A percentile compares a stretch with the other conserved stretches of the same genome.
These are phyloP conservation scores for Inga laurina DNA, from an alignment of 306 rosid genomes.

Conservation along the genomic window DNA sequence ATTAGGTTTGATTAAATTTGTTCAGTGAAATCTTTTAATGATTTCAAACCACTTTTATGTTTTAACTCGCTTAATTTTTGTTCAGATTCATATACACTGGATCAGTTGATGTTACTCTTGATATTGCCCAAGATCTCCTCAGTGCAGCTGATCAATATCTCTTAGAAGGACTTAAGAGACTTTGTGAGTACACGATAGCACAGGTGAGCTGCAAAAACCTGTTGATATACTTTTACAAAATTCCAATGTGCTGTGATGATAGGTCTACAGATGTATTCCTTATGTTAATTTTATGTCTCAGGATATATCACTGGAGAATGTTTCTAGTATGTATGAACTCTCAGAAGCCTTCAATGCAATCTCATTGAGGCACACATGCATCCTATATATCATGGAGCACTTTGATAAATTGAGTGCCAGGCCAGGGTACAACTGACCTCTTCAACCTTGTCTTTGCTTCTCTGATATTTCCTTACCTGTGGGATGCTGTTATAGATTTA, in stretches of 20 bases:
- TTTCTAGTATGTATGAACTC: constrained; percentile 94
- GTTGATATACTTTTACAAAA: not conserved
- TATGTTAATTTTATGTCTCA: constrained; percentile 38
- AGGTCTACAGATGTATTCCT: constrained; percentile 22
- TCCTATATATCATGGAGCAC: constrained; percentile 86
- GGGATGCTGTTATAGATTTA: not conserved
- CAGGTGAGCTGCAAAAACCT: constrained; percentile 60
- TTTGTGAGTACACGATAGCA: constrained; percentile 89
- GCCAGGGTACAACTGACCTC: constrained; percentile 76
- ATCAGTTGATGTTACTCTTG: constrained; percentile 78
- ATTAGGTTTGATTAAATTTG: constrained; percentile 16
- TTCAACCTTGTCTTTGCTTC: constrained; percentile 6
- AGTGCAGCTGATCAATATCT: constrained; percentile 99
- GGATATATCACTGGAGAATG: constrained; percentile 91
- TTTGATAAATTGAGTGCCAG: constrained; percentile 79
- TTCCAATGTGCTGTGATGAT: constrained; percentile 5
- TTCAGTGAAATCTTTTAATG: constrained; percentile 28
- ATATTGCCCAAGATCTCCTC: constrained; percentile 96
- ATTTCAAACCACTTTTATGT: constrained; percentile 26
- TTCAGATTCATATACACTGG: constrained; percentile 96
- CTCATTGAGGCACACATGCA: constrained; percentile 94
- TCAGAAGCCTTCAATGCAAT: constrained; percentile 93
- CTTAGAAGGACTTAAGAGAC: constrained; percentile 96
- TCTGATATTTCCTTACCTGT: constrained; percentile 1
- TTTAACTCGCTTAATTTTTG: constrained; percentile 16